Conservation (phyloP, 176 grass and related monocot genomes). For the Phoenix roebelenii region DNA sequence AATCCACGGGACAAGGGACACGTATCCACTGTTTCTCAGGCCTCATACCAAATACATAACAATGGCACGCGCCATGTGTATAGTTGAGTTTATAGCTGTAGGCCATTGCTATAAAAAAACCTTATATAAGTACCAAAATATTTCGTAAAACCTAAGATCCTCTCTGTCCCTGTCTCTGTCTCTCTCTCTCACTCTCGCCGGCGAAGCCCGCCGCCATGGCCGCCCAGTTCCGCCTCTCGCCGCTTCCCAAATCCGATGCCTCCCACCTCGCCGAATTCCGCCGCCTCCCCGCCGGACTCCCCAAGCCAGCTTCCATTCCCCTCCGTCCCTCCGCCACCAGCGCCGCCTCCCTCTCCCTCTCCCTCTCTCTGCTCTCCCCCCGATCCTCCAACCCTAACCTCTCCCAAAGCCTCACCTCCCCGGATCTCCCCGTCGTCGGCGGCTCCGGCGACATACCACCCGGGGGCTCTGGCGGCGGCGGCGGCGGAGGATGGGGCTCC, state of each 20-base stretch:
- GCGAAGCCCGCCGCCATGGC: slow-evolving; percentile 1
- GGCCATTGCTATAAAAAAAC: too few relatives aligned
- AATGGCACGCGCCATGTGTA: too few relatives aligned
- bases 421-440: not conserved
- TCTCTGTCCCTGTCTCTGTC: too few relatives aligned
- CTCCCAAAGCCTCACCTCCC: not conserved
- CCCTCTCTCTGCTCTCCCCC: not conserved
- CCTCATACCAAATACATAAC: too few relatives aligned
- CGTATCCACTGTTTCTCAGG: too few relatives aligned
- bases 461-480: not conserved
- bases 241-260: not conserved
- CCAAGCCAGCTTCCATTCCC: not conserved
- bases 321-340: too few relatives aligned
- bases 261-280: not conserved
- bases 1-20: too few relatives aligned
- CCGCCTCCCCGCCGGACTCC: not conserved
- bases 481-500: not conserved
- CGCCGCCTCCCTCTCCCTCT: too few relatives aligned
- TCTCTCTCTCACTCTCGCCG: not conserved
- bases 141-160: not conserved
- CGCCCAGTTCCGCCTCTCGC: not conserved
- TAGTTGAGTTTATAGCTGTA: too few relatives aligned
- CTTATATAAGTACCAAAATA: too few relatives aligned
- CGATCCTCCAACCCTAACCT: not conserved
- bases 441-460: not conserved